phyloP scores from a whole-genome alignment of 225 moss, liverwort and hornwort species.

The Marchantia paleacea region DNA sequence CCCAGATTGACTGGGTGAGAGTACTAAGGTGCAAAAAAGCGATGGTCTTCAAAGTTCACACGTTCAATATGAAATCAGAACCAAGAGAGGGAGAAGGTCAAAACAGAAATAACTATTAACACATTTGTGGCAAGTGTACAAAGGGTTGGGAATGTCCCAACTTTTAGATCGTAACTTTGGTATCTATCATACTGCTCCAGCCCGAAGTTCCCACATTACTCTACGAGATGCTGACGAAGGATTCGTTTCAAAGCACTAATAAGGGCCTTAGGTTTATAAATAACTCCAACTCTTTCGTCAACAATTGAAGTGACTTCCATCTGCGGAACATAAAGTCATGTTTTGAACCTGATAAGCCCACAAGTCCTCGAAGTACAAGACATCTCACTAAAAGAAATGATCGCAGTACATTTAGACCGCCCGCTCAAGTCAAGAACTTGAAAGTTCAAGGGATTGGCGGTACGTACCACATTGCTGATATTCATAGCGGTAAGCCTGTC shows the following conservation, averaged over 20 bases:
- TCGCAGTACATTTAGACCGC: background rate
- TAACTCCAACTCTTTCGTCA: conserved; percentile 61
- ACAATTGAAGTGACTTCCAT: conserved; percentile 58
- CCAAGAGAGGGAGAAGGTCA: background rate
- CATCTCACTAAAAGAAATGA: background rate
- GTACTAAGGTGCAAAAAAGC: background rate
- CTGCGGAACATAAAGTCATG: conserved; percentile 42
- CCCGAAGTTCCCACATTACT: background rate
- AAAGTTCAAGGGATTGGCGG: background rate
- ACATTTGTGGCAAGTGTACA: conserved; percentile 12
- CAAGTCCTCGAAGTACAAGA: background rate
- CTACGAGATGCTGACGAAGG: conserved; percentile 41
- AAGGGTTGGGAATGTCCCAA: conserved; percentile 23
- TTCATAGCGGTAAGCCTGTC: conserved; percentile 60
- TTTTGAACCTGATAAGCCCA: background rate
- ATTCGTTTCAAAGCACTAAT: conserved; percentile 65
- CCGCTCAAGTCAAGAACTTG: background rate
- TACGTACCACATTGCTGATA: conserved; percentile 66
- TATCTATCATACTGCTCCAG: background rate
- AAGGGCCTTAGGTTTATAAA: conserved; percentile 73
- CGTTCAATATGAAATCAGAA: background rate
- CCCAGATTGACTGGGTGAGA: background rate
- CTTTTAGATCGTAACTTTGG: background rate
- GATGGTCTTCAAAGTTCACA: background rate
- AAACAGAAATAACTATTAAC: background rate